phyloP scores from a whole-genome alignment of 2,329 filamentous ascomycete species.

The Alternaria angustiovoidea region DNA sequence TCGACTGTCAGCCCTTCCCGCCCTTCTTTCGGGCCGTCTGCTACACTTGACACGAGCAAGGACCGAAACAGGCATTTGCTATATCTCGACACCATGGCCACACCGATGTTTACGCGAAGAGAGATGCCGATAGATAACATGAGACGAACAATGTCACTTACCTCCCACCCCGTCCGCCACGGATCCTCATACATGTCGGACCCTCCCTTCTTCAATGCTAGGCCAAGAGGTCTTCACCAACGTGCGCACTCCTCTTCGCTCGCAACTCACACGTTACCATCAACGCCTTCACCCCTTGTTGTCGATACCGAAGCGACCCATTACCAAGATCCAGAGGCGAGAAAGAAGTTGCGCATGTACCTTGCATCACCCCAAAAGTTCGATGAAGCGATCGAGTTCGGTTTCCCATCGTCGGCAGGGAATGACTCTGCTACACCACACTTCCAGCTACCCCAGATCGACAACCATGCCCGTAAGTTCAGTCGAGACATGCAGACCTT shows the following conservation, averaged over 20 bases:
- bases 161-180: slow-evolving; percentile 68
- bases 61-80: slow-evolving; percentile 34
- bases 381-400: slow-evolving; percentile 92
- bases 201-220: slow-evolving; percentile 35
- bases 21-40: slow-evolving; percentile 18
- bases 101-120: slow-evolving; percentile 27
- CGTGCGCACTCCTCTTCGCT: slow-evolving; percentile 42
- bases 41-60: slow-evolving; percentile 22
- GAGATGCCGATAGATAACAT: slow-evolving; percentile 24
- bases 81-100: slow-evolving; percentile 39
- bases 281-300: slow-evolving; percentile 37
- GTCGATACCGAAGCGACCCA: slow-evolving; percentile 76
- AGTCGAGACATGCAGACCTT: slow-evolving; percentile 66
- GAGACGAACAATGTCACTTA: slow-evolving; percentile 75
- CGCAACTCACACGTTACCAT: slow-evolving; percentile 39
- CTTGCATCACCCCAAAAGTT: slow-evolving; percentile 92
- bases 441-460: slow-evolving; percentile 46
- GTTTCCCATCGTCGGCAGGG: slow-evolving; percentile 72
- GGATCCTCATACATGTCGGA: slow-evolving; percentile 59
- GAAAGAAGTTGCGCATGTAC: slow-evolving; percentile 84
- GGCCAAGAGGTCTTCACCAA: slow-evolving; percentile 42
- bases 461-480: slow-evolving; percentile 51
- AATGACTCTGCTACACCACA: slow-evolving; percentile 31
- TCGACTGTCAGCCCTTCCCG: slow-evolving; percentile 31
- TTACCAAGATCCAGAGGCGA: slow-evolving; percentile 89